These are phyloP conservation scores for Trichaptum fuscoviolaceum DNA, from an alignment of 768 basidiomycete genomes.

Conservation along the genomic window DNA sequence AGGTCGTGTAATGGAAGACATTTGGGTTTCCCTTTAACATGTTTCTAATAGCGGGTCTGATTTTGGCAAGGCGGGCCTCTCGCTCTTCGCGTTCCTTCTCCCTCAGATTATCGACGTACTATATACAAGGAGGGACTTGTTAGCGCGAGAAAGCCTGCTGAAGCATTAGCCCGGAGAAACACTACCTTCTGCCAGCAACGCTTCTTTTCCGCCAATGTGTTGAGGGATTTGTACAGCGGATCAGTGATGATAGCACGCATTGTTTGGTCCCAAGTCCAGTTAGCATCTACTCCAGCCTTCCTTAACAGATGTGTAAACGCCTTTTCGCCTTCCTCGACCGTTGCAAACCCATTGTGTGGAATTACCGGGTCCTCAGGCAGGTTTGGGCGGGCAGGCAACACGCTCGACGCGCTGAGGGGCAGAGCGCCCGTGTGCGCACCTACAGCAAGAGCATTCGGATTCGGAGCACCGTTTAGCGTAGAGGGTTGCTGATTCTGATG, in stretches of 20 bases:
- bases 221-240: slow-evolving; percentile 91
- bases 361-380: slow-evolving; percentile 85
- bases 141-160: background rate
- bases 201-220: slow-evolving; percentile 93
- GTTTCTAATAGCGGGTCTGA: slow-evolving; percentile 82
- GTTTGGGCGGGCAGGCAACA: slow-evolving; percentile 70
- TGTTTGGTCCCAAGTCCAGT: slow-evolving; percentile 97
- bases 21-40: slow-evolving; percentile 84
- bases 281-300: slow-evolving; percentile 85
- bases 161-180: slow-evolving; percentile 5
- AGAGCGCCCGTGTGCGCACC: slow-evolving; percentile 49
- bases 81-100: slow-evolving; percentile 83
- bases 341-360: slow-evolving; percentile 84
- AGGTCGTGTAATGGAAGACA: slow-evolving; percentile 90
- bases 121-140: slow-evolving; percentile 5
- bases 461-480: slow-evolving; percentile 42
- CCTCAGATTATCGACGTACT: slow-evolving; percentile 77
- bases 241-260: slow-evolving; percentile 99
- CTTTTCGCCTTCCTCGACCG: slow-evolving; percentile 85
- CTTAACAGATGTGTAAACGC: slow-evolving; percentile 88
- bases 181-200: slow-evolving; percentile 87
- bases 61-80: slow-evolving; percentile 75
- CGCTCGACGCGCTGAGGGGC: slow-evolving; percentile 54
- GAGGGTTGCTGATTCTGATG: slow-evolving; percentile 36
- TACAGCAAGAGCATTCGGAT: slow-evolving; percentile 32